Evolutionary conservation across 140 eudicot species (phyloP).

Genomic region (Stevia rebaudiana): DNA sequence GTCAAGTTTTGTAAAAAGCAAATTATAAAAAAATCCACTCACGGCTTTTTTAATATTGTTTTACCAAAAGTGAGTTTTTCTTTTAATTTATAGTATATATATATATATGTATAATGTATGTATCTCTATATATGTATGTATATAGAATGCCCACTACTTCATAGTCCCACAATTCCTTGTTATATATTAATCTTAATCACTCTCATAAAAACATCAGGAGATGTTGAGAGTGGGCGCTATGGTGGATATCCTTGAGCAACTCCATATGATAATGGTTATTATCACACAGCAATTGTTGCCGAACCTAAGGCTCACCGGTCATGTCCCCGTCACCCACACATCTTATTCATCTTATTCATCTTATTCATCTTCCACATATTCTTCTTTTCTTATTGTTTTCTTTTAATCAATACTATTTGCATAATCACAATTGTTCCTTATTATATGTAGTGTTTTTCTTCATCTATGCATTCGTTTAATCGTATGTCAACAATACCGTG

Average conservation of each 20-base stretch:
- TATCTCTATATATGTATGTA: too few species aligned
- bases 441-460: neutral
- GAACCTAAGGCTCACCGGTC: neutral
- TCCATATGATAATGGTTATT: conserved; percentile 7
- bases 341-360: too few species aligned
- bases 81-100: too few species aligned
- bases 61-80: too few species aligned
- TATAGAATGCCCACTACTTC: neutral
- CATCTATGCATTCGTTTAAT: neutral
- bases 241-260: conserved; percentile 11
- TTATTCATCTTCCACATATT: conserved; percentile 20
- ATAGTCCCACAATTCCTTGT: neutral
- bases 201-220: neutral
- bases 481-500: neutral
- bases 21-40: too few species aligned
- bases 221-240: conserved; percentile 17
- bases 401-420: neutral
- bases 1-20: too few species aligned
- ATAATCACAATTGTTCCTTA: neutral
- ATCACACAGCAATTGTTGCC: conserved; percentile 14
- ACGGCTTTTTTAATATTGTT: too few species aligned
- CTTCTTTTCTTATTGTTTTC: conserved; percentile 16
- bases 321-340: neutral
- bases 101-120: too few species aligned
- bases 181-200: neutral